phyloP scores from a whole-genome alignment of 495 filamentous ascomycete species.

The Amorphotheca resinae region DNA sequence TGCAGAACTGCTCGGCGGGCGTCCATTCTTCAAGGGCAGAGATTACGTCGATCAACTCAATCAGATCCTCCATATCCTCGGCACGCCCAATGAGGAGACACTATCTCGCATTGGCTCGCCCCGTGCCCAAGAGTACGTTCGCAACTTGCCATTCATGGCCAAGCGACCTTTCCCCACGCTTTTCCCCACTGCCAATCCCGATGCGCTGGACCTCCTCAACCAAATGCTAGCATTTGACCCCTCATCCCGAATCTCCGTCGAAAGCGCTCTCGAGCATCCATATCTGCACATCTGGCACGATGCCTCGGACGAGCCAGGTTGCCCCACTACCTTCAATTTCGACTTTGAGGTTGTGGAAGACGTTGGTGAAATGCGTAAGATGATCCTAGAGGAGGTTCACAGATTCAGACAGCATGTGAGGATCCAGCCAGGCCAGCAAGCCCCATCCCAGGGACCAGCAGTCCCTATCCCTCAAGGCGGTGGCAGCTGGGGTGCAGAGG shows the following conservation, averaged over 20 bases:
- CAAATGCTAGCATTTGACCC: conserved; percentile 97
- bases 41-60: conserved; percentile 99
- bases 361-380: conserved; percentile 82
- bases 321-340: conserved; percentile 92
- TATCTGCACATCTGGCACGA: conserved; percentile 99
- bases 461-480: conserved; percentile 22
- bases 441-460: conserved; percentile 8
- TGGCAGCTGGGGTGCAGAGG: conserved; percentile 63
- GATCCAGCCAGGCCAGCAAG: conserved; percentile 38
- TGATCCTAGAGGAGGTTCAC: conserved; percentile 90
- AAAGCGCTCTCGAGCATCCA: conserved; percentile 86
- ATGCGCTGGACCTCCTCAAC: conserved; percentile 89
- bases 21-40: conserved; percentile 97
- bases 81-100: conserved; percentile 91
- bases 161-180: conserved; percentile 80
- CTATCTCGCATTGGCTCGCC: conserved; percentile 89
- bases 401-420: conserved; percentile 69
- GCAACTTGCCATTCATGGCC: conserved; percentile 91
- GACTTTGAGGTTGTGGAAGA: conserved; percentile 94
- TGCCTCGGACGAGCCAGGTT: conserved; percentile 85
- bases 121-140: conserved; percentile 94
- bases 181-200: conserved; percentile 91
- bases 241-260: conserved; percentile 77
- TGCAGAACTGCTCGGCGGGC: conserved; percentile 87
- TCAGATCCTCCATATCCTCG: conserved; percentile 96